Evolutionary conservation across 179 eudicot species (phyloP).

Genomic region (Spergularia azorica): DNA sequence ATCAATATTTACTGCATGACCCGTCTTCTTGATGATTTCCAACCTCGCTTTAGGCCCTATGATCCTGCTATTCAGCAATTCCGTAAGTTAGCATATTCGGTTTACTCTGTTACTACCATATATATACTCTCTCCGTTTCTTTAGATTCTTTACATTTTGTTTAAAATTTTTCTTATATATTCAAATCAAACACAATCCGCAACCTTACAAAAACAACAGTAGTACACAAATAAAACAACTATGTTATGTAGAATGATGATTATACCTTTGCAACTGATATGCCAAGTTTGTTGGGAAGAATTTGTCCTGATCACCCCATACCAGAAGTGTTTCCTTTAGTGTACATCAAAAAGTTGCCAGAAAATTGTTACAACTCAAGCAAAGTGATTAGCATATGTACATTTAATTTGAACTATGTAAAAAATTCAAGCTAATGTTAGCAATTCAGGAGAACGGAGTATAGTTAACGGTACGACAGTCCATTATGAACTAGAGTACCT

Average conservation of each 20-base stretch:
- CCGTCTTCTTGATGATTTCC: slow-evolving; percentile 45
- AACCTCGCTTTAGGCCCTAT: slow-evolving; percentile 54
- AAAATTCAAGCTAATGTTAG: no score
- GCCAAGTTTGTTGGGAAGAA: slow-evolving; percentile 53
- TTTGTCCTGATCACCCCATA: slow-evolving; percentile 72
- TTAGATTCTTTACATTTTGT: no score
- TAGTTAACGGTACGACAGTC: no score
- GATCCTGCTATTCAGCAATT: slow-evolving; percentile 29
- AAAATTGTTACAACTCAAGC: neutral
- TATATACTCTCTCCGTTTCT: no score
- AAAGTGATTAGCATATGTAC: no score
- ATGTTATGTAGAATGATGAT: neutral
- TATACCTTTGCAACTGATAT: slow-evolving; percentile 54
- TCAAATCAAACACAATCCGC: no score
- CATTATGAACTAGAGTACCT: slow-evolving; percentile 31
- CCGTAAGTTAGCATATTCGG: neutral
- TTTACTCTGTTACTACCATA: neutral
- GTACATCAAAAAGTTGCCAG: neutral
- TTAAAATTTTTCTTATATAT: no score
- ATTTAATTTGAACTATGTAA: no score
- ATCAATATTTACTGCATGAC: slow-evolving; percentile 67
- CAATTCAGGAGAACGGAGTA: no score
- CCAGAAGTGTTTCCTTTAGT: slow-evolving; percentile 53
- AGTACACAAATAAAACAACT: neutral
- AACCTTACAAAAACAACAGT: no score